Evolutionary conservation across 2,329 filamentous ascomycete species (phyloP).

Genomic region (Bipolaris victoriae): DNA sequence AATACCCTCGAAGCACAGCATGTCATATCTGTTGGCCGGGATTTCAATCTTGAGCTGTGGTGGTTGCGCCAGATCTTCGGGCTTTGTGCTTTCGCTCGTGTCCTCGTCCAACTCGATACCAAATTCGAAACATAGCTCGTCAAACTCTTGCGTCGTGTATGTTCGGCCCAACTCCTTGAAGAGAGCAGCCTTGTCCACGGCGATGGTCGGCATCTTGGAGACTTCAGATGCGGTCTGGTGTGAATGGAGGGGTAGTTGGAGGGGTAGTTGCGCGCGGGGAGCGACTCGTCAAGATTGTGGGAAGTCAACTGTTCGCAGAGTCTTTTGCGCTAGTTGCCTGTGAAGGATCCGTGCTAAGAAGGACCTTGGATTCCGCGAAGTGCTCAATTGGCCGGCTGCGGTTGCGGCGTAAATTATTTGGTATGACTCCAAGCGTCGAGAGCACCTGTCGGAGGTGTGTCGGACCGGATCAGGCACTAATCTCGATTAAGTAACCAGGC

Average conservation of each 20-base stretch:
- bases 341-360: neutral
- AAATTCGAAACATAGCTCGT: conserved; percentile 98
- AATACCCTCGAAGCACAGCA: conserved; percentile 97
- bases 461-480: conserved; percentile 24
- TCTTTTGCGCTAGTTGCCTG: conserved; percentile 2
- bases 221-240: conserved; percentile 15
- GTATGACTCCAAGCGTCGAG: conserved; percentile 33
- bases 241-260: conserved; percentile 42
- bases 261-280: conserved; percentile 30
- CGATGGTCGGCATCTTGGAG: conserved; percentile 87
- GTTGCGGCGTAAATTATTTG: conserved; percentile 28
- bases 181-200: conserved; percentile 94
- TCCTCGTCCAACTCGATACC: conserved; percentile 98
- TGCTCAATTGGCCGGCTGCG: conserved; percentile 8
- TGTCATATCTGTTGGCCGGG: conserved; percentile 90
- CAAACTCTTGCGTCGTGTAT: conserved; percentile 93
- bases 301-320: neutral
- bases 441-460: conserved; percentile 20
- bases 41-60: conserved; percentile 98
- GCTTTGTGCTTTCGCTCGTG: conserved; percentile 39
- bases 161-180: conserved; percentile 90
- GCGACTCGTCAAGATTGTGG: conserved; percentile 12
- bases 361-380: neutral
- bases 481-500: conserved; percentile 4
- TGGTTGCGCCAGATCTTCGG: conserved; percentile 68